Evolutionary conservation across 2,329 filamentous ascomycete genomes (phyloP), one percentile per base, ranked within the genome.

Genomic region (Fusarium temperatum): DNA sequence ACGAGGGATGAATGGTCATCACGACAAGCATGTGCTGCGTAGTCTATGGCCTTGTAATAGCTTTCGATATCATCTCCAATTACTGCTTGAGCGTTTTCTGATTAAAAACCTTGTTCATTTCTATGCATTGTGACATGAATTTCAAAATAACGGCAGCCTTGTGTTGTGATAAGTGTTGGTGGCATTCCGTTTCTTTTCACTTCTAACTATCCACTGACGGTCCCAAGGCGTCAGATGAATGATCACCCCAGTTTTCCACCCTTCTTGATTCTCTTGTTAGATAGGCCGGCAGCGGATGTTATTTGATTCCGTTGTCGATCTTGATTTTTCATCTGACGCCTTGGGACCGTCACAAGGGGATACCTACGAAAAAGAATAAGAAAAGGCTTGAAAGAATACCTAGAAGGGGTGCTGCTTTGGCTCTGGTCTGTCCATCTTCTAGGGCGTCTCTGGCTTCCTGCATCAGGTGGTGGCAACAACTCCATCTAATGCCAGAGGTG

Each of bases 1-100:
- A 74, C 71, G 5, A 71, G 38, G 64, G 69, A 73, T 17, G 76
- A 77, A 47, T 79, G 73, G 75, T 44, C 47, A 38, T 56, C 53
- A 22, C 63, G 65, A 32, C 66, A 71, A 54, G n/a, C 45, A 24
- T 53, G 55, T 32, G 65, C 60, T 35, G 60, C 28, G 53, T 70
- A 70, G 60, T 35, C 24, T 11, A n/a, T 32, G 32, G 20, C n/a
- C 24, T 26, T 28, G 18, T 13, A 50, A n/a, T 35, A 35, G 30
- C 32, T 38, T 12, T 36, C 30, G 39, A 63, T 11, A 35, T 22
- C 5, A 66, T 20, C 26, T 13, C 20, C 22, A 47, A 45, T 32
- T 32, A 35, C 26, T 53, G 32, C 18, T 45, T 39, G 53, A 66
- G 36, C 45, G 51, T 70, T 55, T 30, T 22, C 14, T 24, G 13